phyloP scores from a whole-genome alignment of 768 basidiomycete genomes.

The Lentinus brumalis region DNA sequence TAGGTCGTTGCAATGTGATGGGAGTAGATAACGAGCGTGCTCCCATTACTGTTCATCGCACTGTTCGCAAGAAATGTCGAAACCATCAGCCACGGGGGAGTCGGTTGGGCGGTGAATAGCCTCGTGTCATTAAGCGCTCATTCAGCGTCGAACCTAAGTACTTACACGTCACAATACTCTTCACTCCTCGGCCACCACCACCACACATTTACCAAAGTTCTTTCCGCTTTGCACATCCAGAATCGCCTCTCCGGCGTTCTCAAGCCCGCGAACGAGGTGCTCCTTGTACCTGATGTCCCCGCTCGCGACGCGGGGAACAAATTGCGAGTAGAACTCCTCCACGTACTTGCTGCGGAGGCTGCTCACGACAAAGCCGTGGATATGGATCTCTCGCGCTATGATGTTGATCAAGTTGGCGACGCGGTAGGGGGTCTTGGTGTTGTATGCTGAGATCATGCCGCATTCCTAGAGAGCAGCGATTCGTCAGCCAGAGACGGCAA shows the following conservation, averaged over 20 bases:
- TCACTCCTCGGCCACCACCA: conserved; percentile 30
- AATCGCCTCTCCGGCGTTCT: conserved; percentile 36
- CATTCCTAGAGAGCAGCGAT: conserved; percentile 20
- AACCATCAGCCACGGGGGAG: too few species aligned
- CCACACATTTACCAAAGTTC: conserved; percentile 37
- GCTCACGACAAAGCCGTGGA: conserved; percentile 33
- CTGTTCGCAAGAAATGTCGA: too few species aligned
- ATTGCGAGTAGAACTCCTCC: conserved; percentile 30
- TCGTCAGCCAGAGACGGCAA: too few species aligned
- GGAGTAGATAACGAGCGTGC: too few species aligned
- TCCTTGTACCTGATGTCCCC: conserved; percentile 39
- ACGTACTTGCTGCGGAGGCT: conserved; percentile 24
- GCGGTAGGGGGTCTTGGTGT: conserved; percentile 15
- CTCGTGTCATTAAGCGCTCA: too few species aligned
- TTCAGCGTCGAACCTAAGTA: too few species aligned
- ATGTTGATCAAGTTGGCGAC: conserved; percentile 27
- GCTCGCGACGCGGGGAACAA: conserved; percentile 28
- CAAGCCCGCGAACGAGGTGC: conserved; percentile 32
- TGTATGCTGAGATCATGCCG: conserved; percentile 30
- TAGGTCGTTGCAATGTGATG: too few species aligned
- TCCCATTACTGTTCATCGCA: too few species aligned
- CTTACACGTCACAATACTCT: too few species aligned
- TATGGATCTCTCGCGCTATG: conserved; percentile 26
- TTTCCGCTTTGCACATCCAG: conserved; percentile 34
- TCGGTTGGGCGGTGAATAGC: too few species aligned